Percentiles rank a stretch among this genome's conserved stretches.
Conservation (phyloP, 129 eudicot species). For the Flaveria linearis region DNA sequence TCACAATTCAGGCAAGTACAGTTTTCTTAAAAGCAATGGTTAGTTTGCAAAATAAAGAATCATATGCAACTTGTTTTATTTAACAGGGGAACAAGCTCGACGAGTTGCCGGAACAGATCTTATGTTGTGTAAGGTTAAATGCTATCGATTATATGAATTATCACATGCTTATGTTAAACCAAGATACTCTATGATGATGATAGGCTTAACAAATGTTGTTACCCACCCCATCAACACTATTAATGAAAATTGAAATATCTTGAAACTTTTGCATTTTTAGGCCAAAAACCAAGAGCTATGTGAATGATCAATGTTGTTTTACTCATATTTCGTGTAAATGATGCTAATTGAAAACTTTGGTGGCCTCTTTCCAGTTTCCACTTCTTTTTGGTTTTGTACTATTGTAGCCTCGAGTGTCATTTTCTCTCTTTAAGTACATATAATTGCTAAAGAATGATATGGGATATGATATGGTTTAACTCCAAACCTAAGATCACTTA, state of each 20-base stretch:
- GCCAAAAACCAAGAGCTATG: neutral
- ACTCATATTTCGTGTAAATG: neutral
- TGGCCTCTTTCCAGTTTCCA: neutral
- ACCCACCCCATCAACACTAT: constrained; percentile 7
- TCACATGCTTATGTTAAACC: constrained; percentile 54
- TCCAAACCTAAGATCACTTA: no score
- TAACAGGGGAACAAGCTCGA: constrained; percentile 80
- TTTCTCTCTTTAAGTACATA: neutral
- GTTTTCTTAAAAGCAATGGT: neutral
- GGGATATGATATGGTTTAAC: no score
- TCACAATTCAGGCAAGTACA: constrained; percentile 73
- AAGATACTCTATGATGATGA: constrained; percentile 41
- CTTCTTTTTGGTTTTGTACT: neutral
- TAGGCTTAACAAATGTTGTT: constrained; percentile 31
- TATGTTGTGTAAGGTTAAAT: constrained; percentile 78
- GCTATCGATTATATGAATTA: constrained; percentile 69
- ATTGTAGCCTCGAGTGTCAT: neutral
- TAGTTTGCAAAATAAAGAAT: neutral
- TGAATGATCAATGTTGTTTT: neutral
- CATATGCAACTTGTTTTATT: neutral
- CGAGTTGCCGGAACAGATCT: constrained; percentile 84
- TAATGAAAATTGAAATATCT: constrained; percentile 10
- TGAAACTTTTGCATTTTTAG: neutral
- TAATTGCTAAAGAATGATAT: no score
- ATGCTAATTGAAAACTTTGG: neutral